Conservation (phyloP, 2,329 filamentous ascomycete species). For the Colletotrichum australisinense region DNA sequence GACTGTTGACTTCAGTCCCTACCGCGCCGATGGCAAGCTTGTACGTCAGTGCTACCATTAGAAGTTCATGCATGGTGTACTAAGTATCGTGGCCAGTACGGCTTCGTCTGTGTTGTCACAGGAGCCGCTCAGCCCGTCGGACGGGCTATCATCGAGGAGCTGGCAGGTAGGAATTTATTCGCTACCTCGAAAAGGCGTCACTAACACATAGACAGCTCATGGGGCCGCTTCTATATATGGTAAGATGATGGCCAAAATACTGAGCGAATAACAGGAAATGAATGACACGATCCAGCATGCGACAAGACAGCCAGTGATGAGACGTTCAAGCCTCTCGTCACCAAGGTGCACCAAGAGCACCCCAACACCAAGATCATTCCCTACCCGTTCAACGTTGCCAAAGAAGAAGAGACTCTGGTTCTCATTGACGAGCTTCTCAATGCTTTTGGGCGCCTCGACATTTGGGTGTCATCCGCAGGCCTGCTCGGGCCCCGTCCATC, state of each 20-base stretch:
- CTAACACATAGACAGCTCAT: conserved; percentile 58
- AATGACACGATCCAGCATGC: conserved; percentile 53
- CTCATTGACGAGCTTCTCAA: conserved; percentile 74
- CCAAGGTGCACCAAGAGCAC: conserved; percentile 52
- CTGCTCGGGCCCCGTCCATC: conserved; percentile 69
- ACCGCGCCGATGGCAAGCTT: conserved; percentile 67
- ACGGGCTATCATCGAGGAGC: conserved; percentile 67
- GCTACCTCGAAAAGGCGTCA: not conserved
- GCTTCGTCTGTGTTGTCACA: conserved; percentile 74
- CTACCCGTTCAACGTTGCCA: conserved; percentile 69
- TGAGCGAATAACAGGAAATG: not conserved
- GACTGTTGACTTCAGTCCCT: conserved; percentile 65
- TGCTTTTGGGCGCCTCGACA: conserved; percentile 67
- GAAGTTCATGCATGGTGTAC: not conserved
- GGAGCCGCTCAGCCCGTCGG: conserved; percentile 71
- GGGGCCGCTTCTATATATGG: conserved; percentile 73
- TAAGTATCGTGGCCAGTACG: conserved; percentile 57
- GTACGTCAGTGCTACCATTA: conserved; percentile 45
- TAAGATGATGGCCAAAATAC: conserved; percentile 36
- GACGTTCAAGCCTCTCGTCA: conserved; percentile 52
- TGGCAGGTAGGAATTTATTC: conserved; percentile 57
- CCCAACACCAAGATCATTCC: conserved; percentile 71
- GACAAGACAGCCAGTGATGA: conserved; percentile 54
- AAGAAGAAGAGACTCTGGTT: conserved; percentile 69
- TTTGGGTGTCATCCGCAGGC: conserved; percentile 70